phyloP scores from a whole-genome alignment of 2,329 filamentous ascomycete genomes.

The Cordyceps militaris region DNA sequence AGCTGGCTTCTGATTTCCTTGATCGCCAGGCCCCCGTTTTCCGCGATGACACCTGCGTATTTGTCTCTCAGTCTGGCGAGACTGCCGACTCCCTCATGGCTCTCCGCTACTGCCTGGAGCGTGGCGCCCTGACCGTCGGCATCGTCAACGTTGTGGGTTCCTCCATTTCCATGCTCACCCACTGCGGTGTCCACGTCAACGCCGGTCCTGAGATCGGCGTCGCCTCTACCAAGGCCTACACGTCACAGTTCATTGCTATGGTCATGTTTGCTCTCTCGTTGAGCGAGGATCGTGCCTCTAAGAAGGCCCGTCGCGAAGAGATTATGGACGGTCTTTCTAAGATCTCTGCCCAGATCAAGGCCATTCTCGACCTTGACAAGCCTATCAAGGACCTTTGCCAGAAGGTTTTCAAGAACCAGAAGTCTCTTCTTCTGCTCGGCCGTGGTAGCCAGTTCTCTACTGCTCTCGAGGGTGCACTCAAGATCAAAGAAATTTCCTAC shows the following conservation, averaged over 20 bases:
- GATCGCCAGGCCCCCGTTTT: slow-evolving; percentile 95
- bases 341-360: slow-evolving; percentile 84
- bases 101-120: slow-evolving; percentile 94
- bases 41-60: slow-evolving; percentile 98
- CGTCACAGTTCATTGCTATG: slow-evolving; percentile 98
- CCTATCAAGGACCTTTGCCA: slow-evolving; percentile 91
- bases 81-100: slow-evolving; percentile 97
- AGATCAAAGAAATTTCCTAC: slow-evolving; percentile 99
- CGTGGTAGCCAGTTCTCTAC: slow-evolving; percentile 96
- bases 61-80: slow-evolving; percentile 97
- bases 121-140: slow-evolving; percentile 92
- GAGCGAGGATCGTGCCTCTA: slow-evolving; percentile 92
- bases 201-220: slow-evolving; percentile 98
- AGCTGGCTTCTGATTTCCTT: slow-evolving; percentile 96
- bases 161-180: slow-evolving; percentile 95
- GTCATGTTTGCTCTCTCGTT: slow-evolving; percentile 98
- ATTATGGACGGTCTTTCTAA: slow-evolving; percentile 90
- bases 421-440: slow-evolving; percentile 86
- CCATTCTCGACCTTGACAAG: slow-evolving; percentile 84
- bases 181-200: slow-evolving; percentile 99
- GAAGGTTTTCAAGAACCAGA: slow-evolving; percentile 93
- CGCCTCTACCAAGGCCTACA: slow-evolving; percentile 98
- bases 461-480: slow-evolving; percentile 91
- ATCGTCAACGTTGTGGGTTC: slow-evolving; percentile 98
- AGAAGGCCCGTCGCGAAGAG: slow-evolving; percentile 83